Percentiles rank a stretch among this genome's conserved stretches.
These are phyloP conservation scores for Brassica incana DNA, from an alignment of 345 rosid genomes.

Conservation along the genomic window DNA sequence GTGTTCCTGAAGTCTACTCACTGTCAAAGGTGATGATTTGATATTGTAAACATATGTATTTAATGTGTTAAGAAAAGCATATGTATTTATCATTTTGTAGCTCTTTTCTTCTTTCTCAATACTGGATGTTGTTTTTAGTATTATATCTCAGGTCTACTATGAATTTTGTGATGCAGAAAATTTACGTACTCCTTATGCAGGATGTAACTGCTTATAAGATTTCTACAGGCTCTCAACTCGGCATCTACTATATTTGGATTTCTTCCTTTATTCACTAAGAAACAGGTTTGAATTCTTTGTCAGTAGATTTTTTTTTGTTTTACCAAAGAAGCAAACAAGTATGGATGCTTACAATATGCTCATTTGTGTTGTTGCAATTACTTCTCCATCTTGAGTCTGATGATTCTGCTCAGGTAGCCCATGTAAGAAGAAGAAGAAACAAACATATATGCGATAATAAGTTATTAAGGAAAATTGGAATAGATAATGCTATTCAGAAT, in stretches of 20 bases:
- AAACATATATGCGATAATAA: too few species aligned
- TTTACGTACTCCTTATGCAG: constrained; percentile 34
- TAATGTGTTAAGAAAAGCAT: too few species aligned
- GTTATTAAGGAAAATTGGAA: too few species aligned
- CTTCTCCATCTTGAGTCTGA: too few species aligned
- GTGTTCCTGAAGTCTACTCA: constrained; percentile 93
- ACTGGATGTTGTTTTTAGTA: constrained; percentile 9
- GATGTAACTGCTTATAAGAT: constrained; percentile 72
- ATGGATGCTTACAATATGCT: constrained; percentile 31
- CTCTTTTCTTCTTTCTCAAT: too few species aligned
- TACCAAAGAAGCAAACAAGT: not conserved
- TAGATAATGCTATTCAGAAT: too few species aligned
- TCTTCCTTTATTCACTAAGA: constrained; percentile 70
- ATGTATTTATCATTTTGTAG: not conserved
- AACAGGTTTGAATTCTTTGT: constrained; percentile 57
- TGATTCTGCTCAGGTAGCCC: too few species aligned
- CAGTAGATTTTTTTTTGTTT: constrained; percentile 1
- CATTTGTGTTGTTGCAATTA: too few species aligned
- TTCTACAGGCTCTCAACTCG: constrained; percentile 91
- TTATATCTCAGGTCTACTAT: constrained; percentile 10
- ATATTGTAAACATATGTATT: constrained; percentile 1
- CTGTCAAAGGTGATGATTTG: constrained; percentile 65
- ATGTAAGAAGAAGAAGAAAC: too few species aligned
- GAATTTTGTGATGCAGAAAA: constrained; percentile 56
- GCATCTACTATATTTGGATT: constrained; percentile 85